These are phyloP conservation scores for Mortierella claussenii DNA, from an alignment of 192 early-diverging fungal species.

Conservation along the genomic window DNA sequence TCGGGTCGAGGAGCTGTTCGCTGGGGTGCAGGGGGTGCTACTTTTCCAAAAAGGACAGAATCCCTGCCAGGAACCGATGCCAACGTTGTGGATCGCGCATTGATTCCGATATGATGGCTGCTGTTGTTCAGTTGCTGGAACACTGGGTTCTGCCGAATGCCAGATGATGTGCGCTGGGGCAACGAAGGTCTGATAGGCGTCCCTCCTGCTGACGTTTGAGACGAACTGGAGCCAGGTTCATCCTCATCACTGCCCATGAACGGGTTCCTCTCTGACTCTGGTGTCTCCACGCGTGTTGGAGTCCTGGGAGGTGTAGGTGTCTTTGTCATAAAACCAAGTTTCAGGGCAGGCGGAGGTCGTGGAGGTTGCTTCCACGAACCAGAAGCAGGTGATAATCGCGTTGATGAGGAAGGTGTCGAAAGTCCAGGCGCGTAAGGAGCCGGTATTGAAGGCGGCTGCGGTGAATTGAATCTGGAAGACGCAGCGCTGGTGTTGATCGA, in stretches of 20 bases:
- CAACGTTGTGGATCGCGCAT: background rate
- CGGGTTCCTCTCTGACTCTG: constrained; percentile 35
- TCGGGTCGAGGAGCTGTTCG: constrained; percentile 33
- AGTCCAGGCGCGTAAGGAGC: background rate
- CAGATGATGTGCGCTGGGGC: constrained; percentile 14
- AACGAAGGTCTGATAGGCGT: background rate
- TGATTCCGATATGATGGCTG: background rate
- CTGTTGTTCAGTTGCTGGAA: constrained; percentile 35
- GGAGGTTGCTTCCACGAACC: constrained; percentile 11
- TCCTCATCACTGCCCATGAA: constrained; percentile 51
- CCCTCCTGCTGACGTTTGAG: no score
- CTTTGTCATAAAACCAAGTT: background rate
- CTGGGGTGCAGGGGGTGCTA: constrained; percentile 27
- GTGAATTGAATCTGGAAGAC: background rate
- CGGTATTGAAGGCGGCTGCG: constrained; percentile 10
- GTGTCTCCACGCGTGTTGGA: constrained; percentile 13
- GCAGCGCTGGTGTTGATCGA: constrained; percentile 5
- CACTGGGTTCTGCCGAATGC: constrained; percentile 24
- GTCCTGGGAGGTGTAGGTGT: constrained; percentile 43
- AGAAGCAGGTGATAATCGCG: constrained; percentile 1
- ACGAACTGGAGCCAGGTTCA: constrained; percentile 2
- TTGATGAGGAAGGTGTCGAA: background rate
- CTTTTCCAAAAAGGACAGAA: constrained; percentile 7
- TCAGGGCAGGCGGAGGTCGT: constrained; percentile 15
- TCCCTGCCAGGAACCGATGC: constrained; percentile 8